Evolutionary conservation across 2,329 filamentous ascomycete genomes (phyloP).

Genomic region (Ascochyta rabiei): DNA sequence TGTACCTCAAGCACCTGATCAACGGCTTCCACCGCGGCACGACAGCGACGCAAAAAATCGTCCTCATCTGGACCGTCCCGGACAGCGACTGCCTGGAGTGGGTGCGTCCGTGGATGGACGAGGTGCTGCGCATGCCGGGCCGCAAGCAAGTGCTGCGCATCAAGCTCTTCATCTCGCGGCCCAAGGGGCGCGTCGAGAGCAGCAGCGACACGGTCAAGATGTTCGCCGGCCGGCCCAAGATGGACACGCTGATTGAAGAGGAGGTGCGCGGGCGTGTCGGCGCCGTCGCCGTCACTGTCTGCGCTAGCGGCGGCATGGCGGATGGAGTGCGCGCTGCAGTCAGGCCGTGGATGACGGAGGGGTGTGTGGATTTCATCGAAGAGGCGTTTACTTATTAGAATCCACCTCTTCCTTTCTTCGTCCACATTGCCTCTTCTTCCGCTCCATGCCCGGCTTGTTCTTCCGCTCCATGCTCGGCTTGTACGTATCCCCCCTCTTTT

Average conservation of each 20-base stretch:
- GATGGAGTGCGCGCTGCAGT: constrained; percentile 65
- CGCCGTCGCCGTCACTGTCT: constrained; percentile 66
- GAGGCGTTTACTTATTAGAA: constrained; percentile 69
- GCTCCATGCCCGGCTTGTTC: too few species aligned
- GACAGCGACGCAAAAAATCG: constrained; percentile 71
- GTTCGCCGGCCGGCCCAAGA: constrained; percentile 64
- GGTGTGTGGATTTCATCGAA: constrained; percentile 66
- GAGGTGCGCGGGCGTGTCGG: constrained; percentile 62
- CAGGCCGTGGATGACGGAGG: constrained; percentile 58
- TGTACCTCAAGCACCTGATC: constrained; percentile 75
- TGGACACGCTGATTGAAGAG: constrained; percentile 62
- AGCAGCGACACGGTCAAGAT: constrained; percentile 66
- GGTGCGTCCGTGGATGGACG: constrained; percentile 70
- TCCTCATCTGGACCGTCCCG: constrained; percentile 80
- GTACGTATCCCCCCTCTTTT: too few species aligned
- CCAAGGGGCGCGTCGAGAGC: constrained; percentile 61
- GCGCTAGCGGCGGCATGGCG: constrained; percentile 67
- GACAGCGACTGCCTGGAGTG: constrained; percentile 69
- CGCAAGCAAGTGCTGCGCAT: constrained; percentile 65
- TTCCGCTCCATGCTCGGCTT: too few species aligned
- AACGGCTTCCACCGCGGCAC: constrained; percentile 71
- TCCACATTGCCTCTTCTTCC: not conserved
- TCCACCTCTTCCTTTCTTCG: not conserved
- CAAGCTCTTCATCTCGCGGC: constrained; percentile 68
- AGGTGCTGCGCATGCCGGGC: constrained; percentile 64